Evolutionary conservation across 768 basidiomycete species (phyloP), one percentile per base, ranked within the genome.

Genomic region (Candolleomyces eurysporus): DNA sequence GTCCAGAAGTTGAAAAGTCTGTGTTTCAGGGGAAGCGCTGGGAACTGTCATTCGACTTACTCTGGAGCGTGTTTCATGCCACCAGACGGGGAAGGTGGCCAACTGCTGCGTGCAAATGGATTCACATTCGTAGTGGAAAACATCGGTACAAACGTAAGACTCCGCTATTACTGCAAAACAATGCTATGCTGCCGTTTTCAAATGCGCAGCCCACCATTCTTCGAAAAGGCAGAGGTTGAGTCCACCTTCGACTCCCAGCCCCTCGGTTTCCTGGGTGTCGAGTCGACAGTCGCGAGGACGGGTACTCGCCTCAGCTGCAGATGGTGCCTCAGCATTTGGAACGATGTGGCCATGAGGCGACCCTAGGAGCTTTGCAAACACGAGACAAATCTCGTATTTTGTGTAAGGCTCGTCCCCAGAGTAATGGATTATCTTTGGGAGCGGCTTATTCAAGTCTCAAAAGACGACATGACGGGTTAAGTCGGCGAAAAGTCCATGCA

Each of bases 381-480:
- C 78, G 31, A 91, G 77, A 69, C 92, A 94, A 65, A 98, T 97
- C 66, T 91, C 90, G 75, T 95, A 97, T 76, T 98, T 98, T 9
- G 95, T 97, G 71, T 89, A 86, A 1, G 90, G 85, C 67, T 92
- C 89, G 17, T 85, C 82, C 2, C 84, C 86, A 4, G 94, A 90
- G 72, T 93, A 98, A 73, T 98, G 96, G 4, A 98, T 63, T 55
- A 97, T 88, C 0, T 83, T 78, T 0, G 92, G 91, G 19, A 92
- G 76, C 1, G 79, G 57, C 42, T 66, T 73, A 59, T 78, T 76
- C n/a, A 71, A 60, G 14, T 60, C 79, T 79, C 60, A 39, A 42
- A 13, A 52, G n/a, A 40, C 26, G 36, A 9, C 43, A 32, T 36
- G 58, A 42, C 32, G n/a, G 22, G 21, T 32, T 36, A 30, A 22